Conservation (phyloP, 2,329 filamentous ascomycete genomes). For the Cordyceps pruinosa region DNA sequence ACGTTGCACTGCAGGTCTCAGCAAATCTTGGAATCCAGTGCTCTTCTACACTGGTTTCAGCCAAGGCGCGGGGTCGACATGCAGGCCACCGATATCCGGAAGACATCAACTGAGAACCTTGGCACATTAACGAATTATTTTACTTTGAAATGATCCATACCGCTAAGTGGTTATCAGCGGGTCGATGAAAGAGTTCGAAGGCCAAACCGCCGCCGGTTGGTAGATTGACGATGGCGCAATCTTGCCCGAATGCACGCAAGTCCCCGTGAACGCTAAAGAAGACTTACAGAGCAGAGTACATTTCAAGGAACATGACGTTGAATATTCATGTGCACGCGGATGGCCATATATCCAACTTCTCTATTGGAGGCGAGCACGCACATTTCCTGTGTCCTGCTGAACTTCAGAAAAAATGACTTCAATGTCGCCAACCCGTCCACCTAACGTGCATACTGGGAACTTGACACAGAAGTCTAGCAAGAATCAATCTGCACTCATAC, state of each 20-base stretch:
- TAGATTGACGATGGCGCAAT: slow-evolving; percentile 5
- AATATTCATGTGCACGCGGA: neutral
- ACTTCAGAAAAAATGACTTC: neutral
- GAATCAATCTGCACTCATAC: neutral
- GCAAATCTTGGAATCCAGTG: too few relatives aligned
- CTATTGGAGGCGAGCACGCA: too few relatives aligned
- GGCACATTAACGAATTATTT: too few relatives aligned
- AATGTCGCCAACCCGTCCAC: neutral
- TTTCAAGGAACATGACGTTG: neutral
- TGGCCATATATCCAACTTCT: neutral
- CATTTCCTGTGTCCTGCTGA: neutral
- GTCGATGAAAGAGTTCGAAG: neutral
- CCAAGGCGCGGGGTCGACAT: too few relatives aligned
- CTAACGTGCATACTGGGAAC: neutral
- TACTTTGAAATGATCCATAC: too few relatives aligned
- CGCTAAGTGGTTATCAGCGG: neutral
- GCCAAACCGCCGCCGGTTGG: neutral
- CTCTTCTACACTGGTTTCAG: too few relatives aligned
- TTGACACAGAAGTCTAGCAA: neutral
- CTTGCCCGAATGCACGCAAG: slow-evolving; percentile 4
- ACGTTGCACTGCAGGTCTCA: too few relatives aligned
- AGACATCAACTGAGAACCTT: too few relatives aligned
- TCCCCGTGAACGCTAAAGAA: neutral
- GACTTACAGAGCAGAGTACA: neutral
- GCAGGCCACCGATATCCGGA: too few relatives aligned